Base-by-base conservation (phyloP, 2,329 filamentous ascomycete genomes). In the Pseudogymnoascus sp. region DNA sequence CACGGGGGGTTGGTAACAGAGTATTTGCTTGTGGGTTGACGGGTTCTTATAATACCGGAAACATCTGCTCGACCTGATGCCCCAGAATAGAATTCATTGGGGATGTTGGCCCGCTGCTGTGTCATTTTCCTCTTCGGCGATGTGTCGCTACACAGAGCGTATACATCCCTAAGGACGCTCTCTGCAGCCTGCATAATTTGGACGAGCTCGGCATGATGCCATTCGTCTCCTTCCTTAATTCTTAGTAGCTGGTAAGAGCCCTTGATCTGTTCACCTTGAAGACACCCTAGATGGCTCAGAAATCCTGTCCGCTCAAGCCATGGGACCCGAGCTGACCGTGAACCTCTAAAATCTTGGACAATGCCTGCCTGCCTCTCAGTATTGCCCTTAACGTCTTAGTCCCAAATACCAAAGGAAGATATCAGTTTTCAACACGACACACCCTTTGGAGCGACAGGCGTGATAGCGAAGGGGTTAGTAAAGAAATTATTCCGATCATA, bases 101-200 rank as follows among this genome's bases (percentile, higher is more conserved):
- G 31, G 28, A 67, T 66, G 62, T 66, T 66, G 11, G 65, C 63
- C 21, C n/a, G 28, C 60, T 68, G 13, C 41, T 68, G 19, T 7
- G 34, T 67, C 25, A 68, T 67, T 64, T 66, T 68, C 16, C 63
- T 57, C 43, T 66, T n/a, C 6, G 41, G 62, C 11, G 31, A 68
- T 25, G 41, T 64, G 37, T 68, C 34, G 23, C 39, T 64, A 7
- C 23, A 65, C 37, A 67, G 62, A 39, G 41, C 37, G 16, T 67
- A 67, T 23, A 21, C 45, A 21, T 65, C 41, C 61, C 57, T 37
- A 10, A 68, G 63, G 25, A 64, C 19, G 34, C 48, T 62, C 48
- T 67, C 23, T 37, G 60, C 60, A 7, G 31, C 43, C 34, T 48
- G 37, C 51, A 67, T 25, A 25, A 67, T 65, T 34, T 51, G 54